Evolutionary conservation across 2,329 filamentous ascomycete species (phyloP).

Genomic region (Pseudogymnoascus sp.): DNA sequence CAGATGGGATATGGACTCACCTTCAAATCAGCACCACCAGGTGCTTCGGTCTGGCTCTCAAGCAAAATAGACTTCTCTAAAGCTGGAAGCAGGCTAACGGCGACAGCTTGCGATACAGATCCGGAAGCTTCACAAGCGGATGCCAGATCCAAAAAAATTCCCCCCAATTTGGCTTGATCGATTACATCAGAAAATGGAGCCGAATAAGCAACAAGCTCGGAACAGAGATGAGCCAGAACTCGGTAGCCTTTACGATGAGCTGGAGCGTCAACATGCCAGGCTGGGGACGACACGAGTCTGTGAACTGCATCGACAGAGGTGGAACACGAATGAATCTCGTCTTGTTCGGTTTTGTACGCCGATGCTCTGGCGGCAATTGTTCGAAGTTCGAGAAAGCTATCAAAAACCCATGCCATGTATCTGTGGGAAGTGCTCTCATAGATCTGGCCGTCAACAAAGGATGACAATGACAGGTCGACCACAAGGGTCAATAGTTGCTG

Average conservation of each 20-base stretch:
- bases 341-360: background rate
- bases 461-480: slow-evolving; percentile 22
- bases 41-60: background rate
- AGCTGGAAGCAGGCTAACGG: slow-evolving; percentile 21
- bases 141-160: slow-evolving; percentile 22
- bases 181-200: slow-evolving; percentile 16
- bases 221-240: slow-evolving; percentile 23
- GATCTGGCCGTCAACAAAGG: slow-evolving; percentile 23
- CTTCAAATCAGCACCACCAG: slow-evolving; percentile 5
- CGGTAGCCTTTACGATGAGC: slow-evolving; percentile 27
- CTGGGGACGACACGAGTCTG: slow-evolving; percentile 20
- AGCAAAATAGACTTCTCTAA: background rate
- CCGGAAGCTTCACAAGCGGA: slow-evolving; percentile 20
- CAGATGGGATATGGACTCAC: background rate
- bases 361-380: slow-evolving; percentile 18
- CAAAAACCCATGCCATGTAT: slow-evolving; percentile 24
- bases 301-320: slow-evolving; percentile 19
- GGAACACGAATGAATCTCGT: slow-evolving; percentile 1
- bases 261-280: slow-evolving; percentile 15
- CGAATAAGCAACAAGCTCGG: slow-evolving; percentile 20
- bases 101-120: slow-evolving; percentile 18
- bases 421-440: slow-evolving; percentile 25
- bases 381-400: slow-evolving; percentile 22
- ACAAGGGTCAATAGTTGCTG: slow-evolving; percentile 25
- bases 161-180: slow-evolving; percentile 17